Conservation (phyloP, 176 grass and related monocot genomes). For the Canna indica region DNA sequence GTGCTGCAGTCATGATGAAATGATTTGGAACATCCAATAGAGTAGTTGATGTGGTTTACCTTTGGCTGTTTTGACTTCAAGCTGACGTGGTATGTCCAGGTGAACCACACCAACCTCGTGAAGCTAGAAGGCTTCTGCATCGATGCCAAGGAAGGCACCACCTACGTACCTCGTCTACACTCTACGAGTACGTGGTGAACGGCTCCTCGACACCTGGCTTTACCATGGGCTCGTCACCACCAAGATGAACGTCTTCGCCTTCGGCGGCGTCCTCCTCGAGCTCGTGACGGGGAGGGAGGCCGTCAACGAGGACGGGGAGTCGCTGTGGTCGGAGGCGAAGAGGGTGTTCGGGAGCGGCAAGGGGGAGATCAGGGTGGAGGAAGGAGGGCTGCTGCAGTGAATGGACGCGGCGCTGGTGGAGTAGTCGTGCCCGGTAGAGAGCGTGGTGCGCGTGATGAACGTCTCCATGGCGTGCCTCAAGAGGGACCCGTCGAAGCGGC, state of each 20-base stretch:
- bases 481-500: constrained; percentile 63
- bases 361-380: constrained; percentile 24
- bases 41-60: too few species aligned
- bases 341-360: constrained; percentile 36
- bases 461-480: constrained; percentile 68
- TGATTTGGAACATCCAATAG: too few species aligned
- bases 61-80: background rate
- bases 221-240: constrained; percentile 72
- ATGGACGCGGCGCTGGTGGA: constrained; percentile 61
- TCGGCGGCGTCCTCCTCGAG: constrained; percentile 85
- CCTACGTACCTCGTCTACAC: constrained; percentile 88
- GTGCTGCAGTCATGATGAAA: too few species aligned
- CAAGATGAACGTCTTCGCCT: constrained; percentile 95
- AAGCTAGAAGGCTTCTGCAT: constrained; percentile 98
- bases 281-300: constrained; percentile 67
- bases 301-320: constrained; percentile 30
- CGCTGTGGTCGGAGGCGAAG: constrained; percentile 62
- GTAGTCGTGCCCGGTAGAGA: constrained; percentile 59
- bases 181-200: constrained; percentile 93
- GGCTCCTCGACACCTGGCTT: constrained; percentile 79
- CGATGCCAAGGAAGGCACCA: constrained; percentile 52
- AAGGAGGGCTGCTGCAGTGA: constrained; percentile 43
- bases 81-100: constrained; percentile 20
- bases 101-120: constrained; percentile 94
- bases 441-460: constrained; percentile 46